These are phyloP conservation scores for Penicillium sp. DNA, from an alignment of 2,329 filamentous ascomycete species.

Conservation along the genomic window DNA sequence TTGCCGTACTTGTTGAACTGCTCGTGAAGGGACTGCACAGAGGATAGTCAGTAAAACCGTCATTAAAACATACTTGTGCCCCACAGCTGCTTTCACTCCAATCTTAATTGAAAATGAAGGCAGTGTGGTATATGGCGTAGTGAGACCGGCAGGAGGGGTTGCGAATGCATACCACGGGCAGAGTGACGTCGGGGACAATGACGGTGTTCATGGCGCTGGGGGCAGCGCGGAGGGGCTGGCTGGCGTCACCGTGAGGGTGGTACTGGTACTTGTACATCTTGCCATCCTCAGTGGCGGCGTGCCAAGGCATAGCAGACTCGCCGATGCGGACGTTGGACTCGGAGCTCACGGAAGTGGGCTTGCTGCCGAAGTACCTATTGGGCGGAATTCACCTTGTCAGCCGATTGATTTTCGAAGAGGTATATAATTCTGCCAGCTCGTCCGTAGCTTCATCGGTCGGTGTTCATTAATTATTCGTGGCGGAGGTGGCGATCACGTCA, in stretches of 20 bases:
- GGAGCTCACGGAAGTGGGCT: slow-evolving; percentile 78
- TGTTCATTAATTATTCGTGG: background rate
- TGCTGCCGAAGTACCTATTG: slow-evolving; percentile 59
- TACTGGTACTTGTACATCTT: slow-evolving; percentile 70
- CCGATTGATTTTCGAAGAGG: slow-evolving; percentile 1
- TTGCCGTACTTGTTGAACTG: slow-evolving; percentile 99
- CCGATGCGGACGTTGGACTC: slow-evolving; percentile 72
- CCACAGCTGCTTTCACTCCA: background rate
- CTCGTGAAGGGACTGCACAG: slow-evolving; percentile 74
- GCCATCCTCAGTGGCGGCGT: slow-evolving; percentile 59
- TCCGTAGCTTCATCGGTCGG: background rate
- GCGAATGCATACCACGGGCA: slow-evolving; percentile 66
- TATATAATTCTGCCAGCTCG: background rate
- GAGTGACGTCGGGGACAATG: slow-evolving; percentile 84
- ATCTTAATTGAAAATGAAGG: background rate
- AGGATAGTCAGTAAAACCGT: background rate
- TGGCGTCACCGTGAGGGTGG: slow-evolving; percentile 78
- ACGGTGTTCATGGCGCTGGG: slow-evolving; percentile 94
- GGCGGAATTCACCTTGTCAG: slow-evolving; percentile 9
- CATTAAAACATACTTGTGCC: background rate
- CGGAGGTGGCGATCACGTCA: slow-evolving; percentile 57
- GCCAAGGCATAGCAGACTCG: slow-evolving; percentile 83
- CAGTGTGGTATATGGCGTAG: background rate
- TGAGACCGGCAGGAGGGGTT: background rate
- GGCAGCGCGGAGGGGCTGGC: slow-evolving; percentile 72